Evolutionary conservation across 2,329 filamentous ascomycete genomes (phyloP), one percentile per base, ranked within the genome.

Genomic region (Verticillium klebahnii): DNA sequence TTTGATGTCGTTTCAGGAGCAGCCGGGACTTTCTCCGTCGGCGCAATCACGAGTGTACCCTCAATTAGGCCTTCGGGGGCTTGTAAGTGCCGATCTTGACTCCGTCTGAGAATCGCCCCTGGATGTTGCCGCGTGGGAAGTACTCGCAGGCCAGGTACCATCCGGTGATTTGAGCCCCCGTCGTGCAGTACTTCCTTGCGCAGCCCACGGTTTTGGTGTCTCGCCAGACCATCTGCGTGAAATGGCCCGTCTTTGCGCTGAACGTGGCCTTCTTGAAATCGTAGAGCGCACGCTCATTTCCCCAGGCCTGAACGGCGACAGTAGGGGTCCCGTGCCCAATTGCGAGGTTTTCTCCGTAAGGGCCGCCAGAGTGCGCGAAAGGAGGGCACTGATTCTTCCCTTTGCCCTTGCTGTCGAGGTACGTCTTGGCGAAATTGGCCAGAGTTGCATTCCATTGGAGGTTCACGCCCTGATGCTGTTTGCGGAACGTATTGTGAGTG

Each of bases 111-210:
- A 83, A 86, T 64, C 77, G 70, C 0, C 82, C 85, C 1, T 80
- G 69, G 0, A 91, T 76, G 68, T 92, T 91, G 0, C 89, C 89
- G 1, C 79, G 72, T 1, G 89, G 88, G 77, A 79, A 88, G 73
- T 91, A 91, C 74, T 91, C 88, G 67, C 89, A 92, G 31, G 86
- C 86, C 0, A 91, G 76, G 72, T 84, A 89, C 85, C 86, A 90
- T 0, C 86, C 86, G 8, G 23, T 50, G 9, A 50, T 50, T 2
- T 23, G 8, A 1, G 45, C 45, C 1, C 45, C 45, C 3, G n/a
- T 23, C 17, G 45, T 50, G 58, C 81, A 85, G 54, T 80, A 63
- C 65, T 66, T 75, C 61, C 73, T 74, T 29, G 71, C 80, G 61
- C 82, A 92, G 0, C 87, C 87, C 0, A 89, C 82, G 52, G 75